Evolutionary conservation across 2,329 filamentous ascomycete species (phyloP).

Genomic region (Neonectria punicea): DNA sequence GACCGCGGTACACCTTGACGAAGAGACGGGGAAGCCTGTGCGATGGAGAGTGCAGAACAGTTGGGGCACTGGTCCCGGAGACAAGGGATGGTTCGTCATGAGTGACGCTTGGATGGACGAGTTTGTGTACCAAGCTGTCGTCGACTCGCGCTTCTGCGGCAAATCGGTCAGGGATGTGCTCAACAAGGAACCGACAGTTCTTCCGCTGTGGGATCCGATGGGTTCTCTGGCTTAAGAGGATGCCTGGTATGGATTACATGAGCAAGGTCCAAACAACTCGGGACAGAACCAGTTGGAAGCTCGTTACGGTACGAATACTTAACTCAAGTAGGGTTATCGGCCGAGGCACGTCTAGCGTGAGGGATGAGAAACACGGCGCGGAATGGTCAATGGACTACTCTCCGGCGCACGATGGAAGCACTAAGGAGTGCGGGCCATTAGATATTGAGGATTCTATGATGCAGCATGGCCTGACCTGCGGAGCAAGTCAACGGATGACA

Average conservation of each 20-base stretch:
- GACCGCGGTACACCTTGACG: conserved; percentile 83
- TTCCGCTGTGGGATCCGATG: conserved; percentile 86
- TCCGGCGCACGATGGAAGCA: conserved; percentile 9
- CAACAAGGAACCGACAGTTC: conserved; percentile 73
- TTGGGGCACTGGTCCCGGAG: conserved; percentile 77
- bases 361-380: conserved; percentile 3
- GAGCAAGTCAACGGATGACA: conserved; percentile 13
- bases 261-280: not conserved
- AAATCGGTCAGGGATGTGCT: conserved; percentile 77
- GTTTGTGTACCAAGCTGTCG: conserved; percentile 87
- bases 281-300: conserved; percentile 3
- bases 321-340: conserved; percentile 3
- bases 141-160: conserved; percentile 75
- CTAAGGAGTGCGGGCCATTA: conserved; percentile 14
- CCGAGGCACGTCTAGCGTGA: not conserved
- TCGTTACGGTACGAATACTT: not conserved
- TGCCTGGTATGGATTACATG: not conserved
- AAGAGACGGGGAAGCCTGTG: conserved; percentile 68
- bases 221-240: conserved; percentile 70
- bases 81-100: conserved; percentile 91
- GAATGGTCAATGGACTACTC: conserved; percentile 3
- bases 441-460: conserved; percentile 18
- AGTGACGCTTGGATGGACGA: conserved; percentile 82
- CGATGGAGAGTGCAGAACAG: conserved; percentile 90
- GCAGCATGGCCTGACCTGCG: conserved; percentile 26